These are phyloP conservation scores for Stephania japonica DNA, from an alignment of 164 flowering plant genomes.

Conservation along the genomic window DNA sequence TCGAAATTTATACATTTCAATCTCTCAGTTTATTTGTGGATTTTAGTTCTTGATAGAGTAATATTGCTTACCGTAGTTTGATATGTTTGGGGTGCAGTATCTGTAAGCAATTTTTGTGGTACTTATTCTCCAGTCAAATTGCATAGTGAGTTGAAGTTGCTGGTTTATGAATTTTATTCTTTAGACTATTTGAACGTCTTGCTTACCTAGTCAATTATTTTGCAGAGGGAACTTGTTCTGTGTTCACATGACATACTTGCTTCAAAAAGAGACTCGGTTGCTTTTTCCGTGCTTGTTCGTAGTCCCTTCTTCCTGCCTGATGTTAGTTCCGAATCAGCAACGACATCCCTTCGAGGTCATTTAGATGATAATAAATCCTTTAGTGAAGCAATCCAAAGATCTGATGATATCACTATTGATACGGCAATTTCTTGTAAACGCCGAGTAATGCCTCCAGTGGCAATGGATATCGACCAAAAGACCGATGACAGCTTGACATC, in stretches of 20 bases:
- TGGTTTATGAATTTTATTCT: neutral
- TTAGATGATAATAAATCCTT: conserved; percentile 52
- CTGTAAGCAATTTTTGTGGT: neutral
- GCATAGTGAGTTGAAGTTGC: neutral
- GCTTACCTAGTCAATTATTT: neutral
- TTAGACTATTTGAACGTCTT: neutral
- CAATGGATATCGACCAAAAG: conserved; percentile 58
- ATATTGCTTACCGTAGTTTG: neutral
- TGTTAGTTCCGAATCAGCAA: conserved; percentile 87
- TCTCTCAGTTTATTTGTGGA: neutral
- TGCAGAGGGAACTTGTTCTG: conserved; percentile 85
- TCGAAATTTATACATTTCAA: no score
- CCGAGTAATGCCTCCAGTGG: conserved; percentile 29
- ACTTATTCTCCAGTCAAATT: neutral
- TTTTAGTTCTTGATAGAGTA: neutral
- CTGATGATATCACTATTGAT: conserved; percentile 80
- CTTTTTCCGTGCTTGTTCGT: conserved; percentile 47
- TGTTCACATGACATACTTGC: conserved; percentile 82
- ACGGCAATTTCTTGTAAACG: conserved; percentile 61
- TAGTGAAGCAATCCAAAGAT: conserved; percentile 67
- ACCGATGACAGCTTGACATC: conserved; percentile 70
- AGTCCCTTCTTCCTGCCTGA: conserved; percentile 60
- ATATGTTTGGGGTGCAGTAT: neutral
- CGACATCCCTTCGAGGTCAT: conserved; percentile 72
- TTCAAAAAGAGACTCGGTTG: conserved; percentile 56